These are phyloP conservation scores for Pyrus pyrifolia DNA, from an alignment of 306 rosid genomes.

Conservation along the genomic window DNA sequence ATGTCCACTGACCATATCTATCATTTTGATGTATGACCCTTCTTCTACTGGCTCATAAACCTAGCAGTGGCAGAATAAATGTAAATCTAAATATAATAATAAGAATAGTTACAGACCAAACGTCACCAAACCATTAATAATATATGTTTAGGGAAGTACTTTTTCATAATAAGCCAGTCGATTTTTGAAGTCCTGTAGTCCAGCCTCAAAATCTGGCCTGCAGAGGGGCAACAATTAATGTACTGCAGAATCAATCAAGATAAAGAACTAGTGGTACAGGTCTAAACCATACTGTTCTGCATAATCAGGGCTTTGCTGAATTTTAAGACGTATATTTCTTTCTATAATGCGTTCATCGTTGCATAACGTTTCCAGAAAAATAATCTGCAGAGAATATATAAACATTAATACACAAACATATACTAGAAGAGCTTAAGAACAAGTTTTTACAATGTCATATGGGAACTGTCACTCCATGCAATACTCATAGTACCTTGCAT, in stretches of 20 bases:
- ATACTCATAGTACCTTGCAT: constrained; percentile 70
- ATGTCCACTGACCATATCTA: constrained; percentile 92
- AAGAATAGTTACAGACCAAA: constrained; percentile 12
- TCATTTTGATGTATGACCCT: constrained; percentile 98
- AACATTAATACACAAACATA: background rate
- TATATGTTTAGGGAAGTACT: constrained; percentile 31
- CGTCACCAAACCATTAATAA: constrained; percentile 15
- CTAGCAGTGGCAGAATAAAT: constrained; percentile 34
- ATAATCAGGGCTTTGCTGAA: constrained; percentile 99
- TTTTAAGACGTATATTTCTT: constrained; percentile 91
- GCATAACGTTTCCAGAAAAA: constrained; percentile 94
- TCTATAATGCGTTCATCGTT: constrained; percentile 87
- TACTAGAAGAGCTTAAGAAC: constrained; percentile 8
- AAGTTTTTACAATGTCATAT: constrained; percentile 8
- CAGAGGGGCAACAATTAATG: constrained; percentile 28
- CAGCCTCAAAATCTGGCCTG: constrained; percentile 96
- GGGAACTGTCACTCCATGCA: constrained; percentile 13
- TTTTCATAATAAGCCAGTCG: constrained; percentile 80
- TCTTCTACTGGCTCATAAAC: constrained; percentile 91
- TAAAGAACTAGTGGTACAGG: constrained; percentile 20
- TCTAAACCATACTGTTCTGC: constrained; percentile 83
- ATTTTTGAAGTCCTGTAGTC: constrained; percentile 74
- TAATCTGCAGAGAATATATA: constrained; percentile 49
- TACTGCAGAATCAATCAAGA: constrained; percentile 9
- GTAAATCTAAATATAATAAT: background rate